phyloP scores from a whole-genome alignment of 805 yeast species.

The Nakazawaea holstii region DNA sequence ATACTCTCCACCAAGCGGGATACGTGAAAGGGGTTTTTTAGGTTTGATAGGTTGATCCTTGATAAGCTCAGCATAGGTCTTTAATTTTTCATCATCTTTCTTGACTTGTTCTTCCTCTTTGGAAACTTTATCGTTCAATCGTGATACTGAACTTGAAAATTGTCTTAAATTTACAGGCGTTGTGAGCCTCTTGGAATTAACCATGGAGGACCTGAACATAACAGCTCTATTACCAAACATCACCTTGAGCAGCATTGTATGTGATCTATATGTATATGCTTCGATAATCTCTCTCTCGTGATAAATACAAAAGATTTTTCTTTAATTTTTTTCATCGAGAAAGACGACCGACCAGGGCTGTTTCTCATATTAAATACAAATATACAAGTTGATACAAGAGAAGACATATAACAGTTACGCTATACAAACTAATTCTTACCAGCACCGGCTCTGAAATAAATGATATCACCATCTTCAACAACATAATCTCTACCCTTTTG shows the following conservation, averaged over 20 bases:
- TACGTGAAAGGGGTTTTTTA: conserved; percentile 70
- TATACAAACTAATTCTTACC: conserved; percentile 36
- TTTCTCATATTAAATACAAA: background rate
- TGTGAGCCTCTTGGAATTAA: background rate
- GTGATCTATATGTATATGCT: no score
- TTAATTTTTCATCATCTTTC: background rate
- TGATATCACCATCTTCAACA: conserved; percentile 81
- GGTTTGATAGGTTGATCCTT: conserved; percentile 10
- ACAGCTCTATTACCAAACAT: no score
- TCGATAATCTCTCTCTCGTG: no score
- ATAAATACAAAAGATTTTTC: no score
- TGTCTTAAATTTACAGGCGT: background rate
- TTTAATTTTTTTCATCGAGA: no score
- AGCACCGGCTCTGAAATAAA: conserved; percentile 66
- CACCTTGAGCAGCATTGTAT: no score
- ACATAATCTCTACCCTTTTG: conserved; percentile 74
- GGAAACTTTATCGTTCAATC: background rate
- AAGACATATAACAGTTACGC: background rate
- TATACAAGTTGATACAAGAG: background rate
- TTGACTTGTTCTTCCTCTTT: background rate
- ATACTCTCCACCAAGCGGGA: conserved; percentile 64
- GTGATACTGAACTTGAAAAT: background rate
- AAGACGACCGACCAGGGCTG: background rate
- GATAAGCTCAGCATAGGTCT: conserved; percentile 6
- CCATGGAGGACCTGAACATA: no score